These are phyloP conservation scores for Lactarius hatsudake DNA, from an alignment of 768 basidiomycete genomes.

Conservation along the genomic window DNA sequence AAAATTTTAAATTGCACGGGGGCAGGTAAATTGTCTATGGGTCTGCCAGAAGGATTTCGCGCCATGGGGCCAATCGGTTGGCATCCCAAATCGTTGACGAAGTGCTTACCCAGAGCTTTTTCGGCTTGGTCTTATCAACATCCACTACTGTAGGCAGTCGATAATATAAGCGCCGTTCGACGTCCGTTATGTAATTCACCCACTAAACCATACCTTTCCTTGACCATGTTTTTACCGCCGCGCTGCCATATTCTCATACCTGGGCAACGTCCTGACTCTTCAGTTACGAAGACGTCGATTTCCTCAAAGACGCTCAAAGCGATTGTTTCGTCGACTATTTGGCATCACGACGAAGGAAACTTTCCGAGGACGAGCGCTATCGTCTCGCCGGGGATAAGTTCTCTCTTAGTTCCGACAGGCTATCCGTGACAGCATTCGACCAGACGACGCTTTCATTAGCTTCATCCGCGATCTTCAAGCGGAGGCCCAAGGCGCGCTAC, in stretches of 20 bases:
- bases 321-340: conserved; percentile 45
- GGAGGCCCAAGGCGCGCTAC: conserved; percentile 37
- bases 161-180: not conserved
- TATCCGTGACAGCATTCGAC: conserved; percentile 47
- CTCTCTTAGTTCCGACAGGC: conserved; percentile 42
- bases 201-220: too few relatives aligned
- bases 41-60: not conserved
- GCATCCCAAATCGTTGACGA: not conserved
- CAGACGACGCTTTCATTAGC: conserved; percentile 44
- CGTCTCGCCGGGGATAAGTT: conserved; percentile 41
- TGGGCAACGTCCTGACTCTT: conserved; percentile 52
- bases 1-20: too few relatives aligned
- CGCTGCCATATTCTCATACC: conserved; percentile 38
- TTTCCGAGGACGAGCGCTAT: conserved; percentile 47
- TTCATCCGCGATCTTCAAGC: conserved; percentile 47
- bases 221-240: conserved; percentile 12
- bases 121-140: not conserved
- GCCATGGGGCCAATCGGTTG: conserved; percentile 1
- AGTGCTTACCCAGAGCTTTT: not conserved
- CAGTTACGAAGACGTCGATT: conserved; percentile 43
- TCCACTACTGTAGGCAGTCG: not conserved
- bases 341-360: conserved; percentile 50
- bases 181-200: too few relatives aligned
- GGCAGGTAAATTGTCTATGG: too few relatives aligned
- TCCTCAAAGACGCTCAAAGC: conserved; percentile 40